Base-by-base conservation (phyloP, 441 rosid species). In the Theobroma grandiflorum region DNA sequence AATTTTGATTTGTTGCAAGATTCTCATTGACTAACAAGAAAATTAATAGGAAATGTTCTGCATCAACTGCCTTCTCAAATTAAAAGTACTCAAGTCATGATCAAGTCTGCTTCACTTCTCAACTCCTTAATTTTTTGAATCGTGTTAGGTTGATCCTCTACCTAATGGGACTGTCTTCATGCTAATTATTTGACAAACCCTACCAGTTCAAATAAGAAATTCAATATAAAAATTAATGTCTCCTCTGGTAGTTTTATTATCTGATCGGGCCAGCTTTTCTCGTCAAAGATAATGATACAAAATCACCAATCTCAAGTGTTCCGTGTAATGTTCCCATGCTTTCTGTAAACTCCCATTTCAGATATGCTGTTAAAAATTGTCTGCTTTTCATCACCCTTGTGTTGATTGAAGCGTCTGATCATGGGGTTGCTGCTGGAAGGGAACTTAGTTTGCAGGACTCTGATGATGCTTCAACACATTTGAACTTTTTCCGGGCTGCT, bases 401-500 rank as follows among this genome's bases (percentile, higher is more conserved):
- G 0, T 10, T 80, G 15, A 80, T 72, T 31, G 20, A 38, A 63
- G 63, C 52, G 58, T 78, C 69, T 16, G 16, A 75, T 78, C 16
- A 75, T 78, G 81, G 58, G 14, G 53, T 66, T 52, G 72, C 52
- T 55, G 79, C 63, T 4, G 64, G 33, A 52, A 26, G 61, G 42
- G 53, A 38, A 16, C 12, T 43, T 71, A 72, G 57, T 66, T 68
- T 50, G 43, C 83, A 18, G 3, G 72, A 76, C 15, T 72, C 78
- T 9, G 77, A 11, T 3, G 80, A 73, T 5, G 47, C 38, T 74
- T 78, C 86, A 11, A 63, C 72, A 6, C 86, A 84, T 71, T 0
- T 79, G 35, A 86, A 74, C 37, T 85, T 85, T 65, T 83, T 79
- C 40, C 73, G 74, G 8, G 68, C 82, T 0, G 63, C 79, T n/a